Evolutionary conservation across 345 rosid genomes (phyloP).

Genomic region (Citrus reticulata): DNA sequence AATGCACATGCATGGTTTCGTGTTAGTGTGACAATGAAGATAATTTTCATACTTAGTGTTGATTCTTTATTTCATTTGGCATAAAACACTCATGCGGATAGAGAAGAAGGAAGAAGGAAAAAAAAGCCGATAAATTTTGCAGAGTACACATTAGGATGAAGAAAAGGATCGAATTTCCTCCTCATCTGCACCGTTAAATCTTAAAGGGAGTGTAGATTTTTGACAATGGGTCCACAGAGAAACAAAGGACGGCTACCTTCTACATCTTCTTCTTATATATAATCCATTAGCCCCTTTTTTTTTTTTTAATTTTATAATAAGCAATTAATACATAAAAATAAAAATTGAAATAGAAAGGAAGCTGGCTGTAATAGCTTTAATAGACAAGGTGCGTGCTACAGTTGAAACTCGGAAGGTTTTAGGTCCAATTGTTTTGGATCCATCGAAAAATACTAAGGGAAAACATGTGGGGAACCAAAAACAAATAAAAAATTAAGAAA

Average conservation of each 20-base stretch:
- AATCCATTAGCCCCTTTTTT: background rate
- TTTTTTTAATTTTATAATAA: too few relatives aligned
- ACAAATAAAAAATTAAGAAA: background rate
- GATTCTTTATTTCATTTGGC: background rate
- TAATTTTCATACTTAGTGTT: slow-evolving; percentile 6
- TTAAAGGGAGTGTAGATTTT: background rate
- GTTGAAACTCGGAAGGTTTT: slow-evolving; percentile 14
- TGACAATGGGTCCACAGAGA: background rate
- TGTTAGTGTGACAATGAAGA: slow-evolving; percentile 14
- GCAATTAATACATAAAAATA: background rate
- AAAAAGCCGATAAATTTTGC: background rate
- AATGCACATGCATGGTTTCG: slow-evolving; percentile 45
- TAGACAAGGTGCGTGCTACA: slow-evolving; percentile 49
- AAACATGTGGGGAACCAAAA: slow-evolving; percentile 18
- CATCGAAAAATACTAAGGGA: slow-evolving; percentile 10
- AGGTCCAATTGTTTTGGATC: slow-evolving; percentile 31
- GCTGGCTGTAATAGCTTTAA: slow-evolving; percentile 37
- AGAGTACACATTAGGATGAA: background rate
- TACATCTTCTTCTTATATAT: background rate
- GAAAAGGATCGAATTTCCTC: background rate
- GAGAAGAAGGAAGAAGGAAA: background rate
- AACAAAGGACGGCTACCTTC: background rate
- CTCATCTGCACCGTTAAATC: background rate
- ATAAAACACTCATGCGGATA: background rate
- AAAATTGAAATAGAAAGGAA: slow-evolving; percentile 25